These are phyloP conservation scores for Lachnellula hyalina DNA, from an alignment of 2,329 filamentous ascomycete genomes.

Conservation along the genomic window DNA sequence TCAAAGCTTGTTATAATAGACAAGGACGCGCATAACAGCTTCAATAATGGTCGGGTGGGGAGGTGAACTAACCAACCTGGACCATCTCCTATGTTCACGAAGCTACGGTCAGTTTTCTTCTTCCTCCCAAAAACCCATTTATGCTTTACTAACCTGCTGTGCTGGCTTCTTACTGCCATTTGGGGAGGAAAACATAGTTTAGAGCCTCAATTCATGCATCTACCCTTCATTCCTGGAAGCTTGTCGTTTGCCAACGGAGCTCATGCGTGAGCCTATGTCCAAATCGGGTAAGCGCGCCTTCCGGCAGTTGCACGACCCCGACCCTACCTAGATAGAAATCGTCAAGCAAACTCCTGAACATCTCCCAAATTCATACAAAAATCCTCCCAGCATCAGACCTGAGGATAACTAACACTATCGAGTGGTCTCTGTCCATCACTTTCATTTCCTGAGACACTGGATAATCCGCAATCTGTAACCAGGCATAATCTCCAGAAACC, in stretches of 20 bases:
- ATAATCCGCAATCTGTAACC: no score
- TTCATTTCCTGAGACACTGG: no score
- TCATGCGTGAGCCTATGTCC: not conserved
- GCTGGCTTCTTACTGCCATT: conserved; percentile 62
- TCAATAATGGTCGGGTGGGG: not conserved
- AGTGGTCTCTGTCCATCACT: no score
- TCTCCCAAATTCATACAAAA: no score
- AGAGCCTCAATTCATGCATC: conserved; percentile 4
- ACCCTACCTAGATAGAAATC: not conserved
- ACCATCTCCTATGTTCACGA: conserved; percentile 80
- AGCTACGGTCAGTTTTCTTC: conserved; percentile 16
- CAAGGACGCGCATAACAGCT: not conserved
- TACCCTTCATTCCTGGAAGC: not conserved
- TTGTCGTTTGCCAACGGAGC: not conserved
- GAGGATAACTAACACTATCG: no score
- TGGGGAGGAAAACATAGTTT: conserved; percentile 58
- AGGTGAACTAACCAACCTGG: conserved; percentile 81
- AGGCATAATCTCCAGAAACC: not conserved
- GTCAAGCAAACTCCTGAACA: no score
- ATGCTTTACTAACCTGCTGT: conserved; percentile 56
- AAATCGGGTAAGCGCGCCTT: not conserved
- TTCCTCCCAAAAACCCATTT: conserved; percentile 11
- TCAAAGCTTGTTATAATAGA: conserved; percentile 4
- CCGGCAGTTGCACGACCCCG: not conserved
- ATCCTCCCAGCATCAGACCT: no score